A percentile compares a stretch with the other conserved stretches of the same genome.
Evolutionary conservation across 768 basidiomycete genomes (phyloP).

Genomic region (Russula vinacea): DNA sequence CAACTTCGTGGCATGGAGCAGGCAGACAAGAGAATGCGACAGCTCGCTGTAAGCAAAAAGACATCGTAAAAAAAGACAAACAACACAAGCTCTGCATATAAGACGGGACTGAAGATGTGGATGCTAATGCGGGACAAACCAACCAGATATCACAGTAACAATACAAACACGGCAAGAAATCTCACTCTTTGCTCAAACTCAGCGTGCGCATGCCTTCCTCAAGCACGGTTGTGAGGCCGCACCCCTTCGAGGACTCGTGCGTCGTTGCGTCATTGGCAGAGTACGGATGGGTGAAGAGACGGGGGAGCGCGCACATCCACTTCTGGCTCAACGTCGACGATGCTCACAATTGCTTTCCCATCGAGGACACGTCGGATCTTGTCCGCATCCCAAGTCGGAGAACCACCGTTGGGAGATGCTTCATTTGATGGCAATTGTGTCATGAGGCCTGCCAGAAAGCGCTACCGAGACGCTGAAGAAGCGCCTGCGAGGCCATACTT

Average conservation of each 20-base stretch:
- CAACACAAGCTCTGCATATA: slow-evolving; percentile 5
- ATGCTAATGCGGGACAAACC: slow-evolving; percentile 21
- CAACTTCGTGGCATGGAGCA: slow-evolving; percentile 2
- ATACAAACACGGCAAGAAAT: slow-evolving; percentile 5
- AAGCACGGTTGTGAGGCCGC: slow-evolving; percentile 33
- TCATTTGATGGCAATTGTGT: slow-evolving; percentile 38
- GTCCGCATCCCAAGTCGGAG: slow-evolving; percentile 53
- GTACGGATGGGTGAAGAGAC: neutral
- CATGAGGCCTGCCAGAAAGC: slow-evolving; percentile 92
- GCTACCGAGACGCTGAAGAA: slow-evolving; percentile 63
- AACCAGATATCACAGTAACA: slow-evolving; percentile 8
- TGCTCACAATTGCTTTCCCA: slow-evolving; percentile 71
- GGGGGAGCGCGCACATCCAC: neutral
- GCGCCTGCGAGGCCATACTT: slow-evolving; percentile 70
- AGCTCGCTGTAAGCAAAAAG: slow-evolving; percentile 2
- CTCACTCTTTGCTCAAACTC: slow-evolving; percentile 50
- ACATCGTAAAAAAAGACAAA: neutral
- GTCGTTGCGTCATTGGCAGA: neutral
- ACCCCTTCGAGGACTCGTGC: slow-evolving; percentile 15
- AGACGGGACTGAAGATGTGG: slow-evolving; percentile 1
- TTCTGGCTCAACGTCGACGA: slow-evolving; percentile 67
- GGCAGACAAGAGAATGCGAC: slow-evolving; percentile 2
- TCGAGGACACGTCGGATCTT: slow-evolving; percentile 80
- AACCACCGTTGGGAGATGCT: slow-evolving; percentile 28
- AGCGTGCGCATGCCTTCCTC: slow-evolving; percentile 68